phyloP scores from a whole-genome alignment of 2,329 filamentous ascomycete genomes.

The Nannizzia gypsea region DNA sequence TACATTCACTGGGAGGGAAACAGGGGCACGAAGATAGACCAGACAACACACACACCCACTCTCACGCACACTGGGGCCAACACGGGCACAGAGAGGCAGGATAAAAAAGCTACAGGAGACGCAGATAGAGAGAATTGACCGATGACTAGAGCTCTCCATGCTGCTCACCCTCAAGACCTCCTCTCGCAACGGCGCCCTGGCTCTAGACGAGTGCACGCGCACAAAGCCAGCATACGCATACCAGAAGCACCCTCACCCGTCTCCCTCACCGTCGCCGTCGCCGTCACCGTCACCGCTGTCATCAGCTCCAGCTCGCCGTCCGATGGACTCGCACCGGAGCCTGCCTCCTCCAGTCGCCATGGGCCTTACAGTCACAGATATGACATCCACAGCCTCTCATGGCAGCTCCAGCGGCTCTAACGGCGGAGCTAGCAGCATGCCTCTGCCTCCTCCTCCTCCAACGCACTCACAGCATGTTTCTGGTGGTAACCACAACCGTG shows the following conservation, averaged over 20 bases:
- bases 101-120: neutral
- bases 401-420: slow-evolving; percentile 13
- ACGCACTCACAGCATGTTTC: slow-evolving; percentile 45
- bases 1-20: no score
- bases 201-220: slow-evolving; percentile 6
- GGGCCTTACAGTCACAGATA: slow-evolving; percentile 41
- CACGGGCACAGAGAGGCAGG: neutral
- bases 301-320: neutral
- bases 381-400: slow-evolving; percentile 4
- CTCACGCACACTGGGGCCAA: no score
- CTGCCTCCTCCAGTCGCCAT: slow-evolving; percentile 58
- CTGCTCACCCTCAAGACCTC: slow-evolving; percentile 42
- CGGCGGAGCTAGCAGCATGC: slow-evolving; percentile 30
- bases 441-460: slow-evolving; percentile 51
- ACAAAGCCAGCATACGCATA: slow-evolving; percentile 8
- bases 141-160: slow-evolving; percentile 23
- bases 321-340: slow-evolving; percentile 48
- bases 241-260: neutral
- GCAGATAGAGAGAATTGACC: neutral
- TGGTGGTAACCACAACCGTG: neutral
- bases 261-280: neutral
- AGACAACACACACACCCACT: no score
- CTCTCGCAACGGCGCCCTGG: slow-evolving; percentile 33
- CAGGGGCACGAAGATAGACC: no score
- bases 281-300: neutral